Conservation (phyloP, 2,329 filamentous ascomycete species). For the Fusarium cyanostomum region DNA sequence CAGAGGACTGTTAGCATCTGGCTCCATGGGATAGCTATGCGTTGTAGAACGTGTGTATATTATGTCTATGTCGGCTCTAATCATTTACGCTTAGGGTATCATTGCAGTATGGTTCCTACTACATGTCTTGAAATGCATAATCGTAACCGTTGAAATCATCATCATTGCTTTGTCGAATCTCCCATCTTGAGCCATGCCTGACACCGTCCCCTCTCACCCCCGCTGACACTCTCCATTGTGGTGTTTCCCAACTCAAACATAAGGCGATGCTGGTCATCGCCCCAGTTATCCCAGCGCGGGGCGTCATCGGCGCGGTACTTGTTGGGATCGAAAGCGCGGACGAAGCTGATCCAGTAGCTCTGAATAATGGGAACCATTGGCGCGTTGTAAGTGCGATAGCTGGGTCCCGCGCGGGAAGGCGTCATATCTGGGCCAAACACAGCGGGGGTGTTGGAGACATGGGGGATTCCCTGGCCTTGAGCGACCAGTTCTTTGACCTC, state of each 20-base stretch:
- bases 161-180: constrained; percentile 41
- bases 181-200: constrained; percentile 53
- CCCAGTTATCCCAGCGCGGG: constrained; percentile 56
- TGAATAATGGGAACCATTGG: constrained; percentile 57
- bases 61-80: background rate
- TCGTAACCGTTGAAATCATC: constrained; percentile 6
- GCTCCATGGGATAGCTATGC: no score
- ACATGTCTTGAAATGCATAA: constrained; percentile 1
- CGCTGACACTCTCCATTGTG: constrained; percentile 51
- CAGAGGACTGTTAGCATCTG: no score
- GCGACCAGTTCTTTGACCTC: constrained; percentile 49
- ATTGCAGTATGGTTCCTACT: constrained; percentile 1
- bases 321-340: constrained; percentile 57
- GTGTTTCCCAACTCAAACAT: constrained; percentile 52
- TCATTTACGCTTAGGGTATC: constrained; percentile 28
- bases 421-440: constrained; percentile 57
- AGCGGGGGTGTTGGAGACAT: constrained; percentile 58
- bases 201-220: constrained; percentile 51
- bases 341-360: constrained; percentile 62
- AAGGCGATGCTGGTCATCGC: constrained; percentile 44
- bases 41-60: background rate
- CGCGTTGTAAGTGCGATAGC: constrained; percentile 57
- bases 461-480: constrained; percentile 57
- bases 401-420: constrained; percentile 31
- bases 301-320: constrained; percentile 44